Percentiles rank a stretch among this genome's conserved stretches.
Conservation (phyloP, 768 basidiomycete genomes). For the Mycena kentingensis region DNA sequence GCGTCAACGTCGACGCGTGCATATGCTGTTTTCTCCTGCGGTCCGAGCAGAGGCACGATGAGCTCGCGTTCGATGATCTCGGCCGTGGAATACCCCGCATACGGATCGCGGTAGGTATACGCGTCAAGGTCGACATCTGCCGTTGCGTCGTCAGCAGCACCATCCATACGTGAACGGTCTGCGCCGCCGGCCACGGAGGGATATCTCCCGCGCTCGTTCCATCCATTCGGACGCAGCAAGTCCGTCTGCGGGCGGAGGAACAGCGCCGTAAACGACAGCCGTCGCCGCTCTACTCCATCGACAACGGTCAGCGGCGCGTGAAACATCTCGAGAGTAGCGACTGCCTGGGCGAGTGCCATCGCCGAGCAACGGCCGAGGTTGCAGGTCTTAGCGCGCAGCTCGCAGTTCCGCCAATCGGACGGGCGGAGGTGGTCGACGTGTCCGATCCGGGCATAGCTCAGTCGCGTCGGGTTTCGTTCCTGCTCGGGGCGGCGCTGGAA, state of each 20-base stretch:
- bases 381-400: slow-evolving; percentile 2
- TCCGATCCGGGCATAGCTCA: slow-evolving; percentile 5
- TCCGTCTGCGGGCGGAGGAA: background rate
- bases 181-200: slow-evolving; percentile 6
- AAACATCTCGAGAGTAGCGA: background rate
- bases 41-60: no score
- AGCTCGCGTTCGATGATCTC: no score
- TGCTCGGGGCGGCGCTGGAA: slow-evolving; percentile 7
- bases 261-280: background rate
- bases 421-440: slow-evolving; percentile 13
- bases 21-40: no score
- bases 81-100: no score
- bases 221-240: slow-evolving; percentile 14
- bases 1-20: background rate
- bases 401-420: background rate
- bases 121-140: background rate
- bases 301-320: slow-evolving; percentile 4
- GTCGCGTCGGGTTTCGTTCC: slow-evolving; percentile 10
- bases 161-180: slow-evolving; percentile 4
- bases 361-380: background rate
- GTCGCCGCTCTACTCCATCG: no score
- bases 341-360: background rate
- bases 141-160: background rate
- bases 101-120: background rate
- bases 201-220: slow-evolving; percentile 11